Conservation (phyloP, 352 stramenopile species). For the Globisporangium paddicum region DNA sequence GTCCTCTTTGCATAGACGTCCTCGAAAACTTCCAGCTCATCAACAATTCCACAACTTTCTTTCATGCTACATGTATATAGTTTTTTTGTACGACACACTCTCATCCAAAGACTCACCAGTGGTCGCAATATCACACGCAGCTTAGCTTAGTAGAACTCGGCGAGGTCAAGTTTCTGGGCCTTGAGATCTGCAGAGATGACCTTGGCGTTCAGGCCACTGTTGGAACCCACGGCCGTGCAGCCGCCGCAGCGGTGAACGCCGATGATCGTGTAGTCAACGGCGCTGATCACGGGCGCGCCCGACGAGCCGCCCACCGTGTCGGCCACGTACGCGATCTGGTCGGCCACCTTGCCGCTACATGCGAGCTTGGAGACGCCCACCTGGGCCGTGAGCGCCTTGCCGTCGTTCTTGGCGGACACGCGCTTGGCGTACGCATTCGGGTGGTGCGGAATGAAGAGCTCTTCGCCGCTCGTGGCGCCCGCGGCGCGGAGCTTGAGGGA, state of each 20-base stretch:
- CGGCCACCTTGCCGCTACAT: conserved; percentile 8
- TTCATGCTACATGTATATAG: too few relatives aligned
- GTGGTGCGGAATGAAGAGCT: conserved; percentile 25
- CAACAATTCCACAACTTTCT: too few relatives aligned
- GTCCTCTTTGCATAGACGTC: too few relatives aligned
- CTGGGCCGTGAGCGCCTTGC: conserved; percentile 9
- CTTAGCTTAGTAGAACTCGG: conserved; percentile 15
- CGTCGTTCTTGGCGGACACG: conserved; percentile 8
- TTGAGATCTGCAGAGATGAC: conserved; percentile 11
- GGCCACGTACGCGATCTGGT: conserved; percentile 21
- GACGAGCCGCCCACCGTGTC: conserved; percentile 17
- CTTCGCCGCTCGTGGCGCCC: conserved; percentile 10
- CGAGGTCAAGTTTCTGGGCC: conserved; percentile 8
- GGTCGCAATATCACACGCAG: too few relatives aligned
- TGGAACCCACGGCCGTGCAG: conserved; percentile 9
- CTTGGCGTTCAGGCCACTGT: conserved; percentile 17
- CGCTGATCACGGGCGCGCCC: conserved; percentile 21
- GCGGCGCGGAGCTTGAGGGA: conserved; percentile 14
- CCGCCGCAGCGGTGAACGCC: conserved; percentile 14
- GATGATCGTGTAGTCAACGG: conserved; percentile 5
- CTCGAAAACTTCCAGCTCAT: too few relatives aligned
- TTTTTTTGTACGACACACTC: too few relatives aligned
- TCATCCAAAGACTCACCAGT: too few relatives aligned
- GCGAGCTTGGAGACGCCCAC: conserved; percentile 4
- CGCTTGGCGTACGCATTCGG: conserved; percentile 19